Evolutionary conservation across 2,329 filamentous ascomycete species (phyloP), one percentile per base, ranked within the genome.

Genomic region (Fusarium sp.): DNA sequence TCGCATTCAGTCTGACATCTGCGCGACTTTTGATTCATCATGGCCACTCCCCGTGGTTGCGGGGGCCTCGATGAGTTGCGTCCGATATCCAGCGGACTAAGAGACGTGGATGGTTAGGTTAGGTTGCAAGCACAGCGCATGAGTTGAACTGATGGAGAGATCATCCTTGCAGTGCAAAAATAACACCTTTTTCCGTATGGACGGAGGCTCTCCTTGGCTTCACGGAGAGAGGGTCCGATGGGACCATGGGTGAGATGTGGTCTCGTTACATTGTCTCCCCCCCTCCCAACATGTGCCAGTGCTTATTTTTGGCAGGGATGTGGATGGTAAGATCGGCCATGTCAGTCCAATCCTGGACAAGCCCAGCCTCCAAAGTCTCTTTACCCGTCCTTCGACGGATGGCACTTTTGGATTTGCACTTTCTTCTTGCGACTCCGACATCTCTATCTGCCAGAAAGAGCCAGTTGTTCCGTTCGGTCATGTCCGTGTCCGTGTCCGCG

Each of bases 11-110:
- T 57, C 69, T 70, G 51, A 72, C 47, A 60, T 41, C 39, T 76
- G 75, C 73, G 75, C 73, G 75, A 76, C 75, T 77, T 77, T 77
- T 67, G 30, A 36, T 18, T 38, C 31, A 53, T 54, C 60, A 55
- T 53, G 41, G 38, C 39, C 57, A 61, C 61, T 42, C 38, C 59
- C 42, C 51, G 57, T 61, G 57, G 65, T 53, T 64, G 66, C 56
- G 69, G 69, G 68, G 72, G 54, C 61, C 41, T 60, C 36, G 54
- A 74, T 65, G 60, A 66, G 68, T 36, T 70, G 65, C 58, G 41
- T 65, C 62, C 67, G 54, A 61, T 56, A 58, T 58, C 61, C 61
- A 70, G 65, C 75, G 66, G 68, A 74, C 60, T 30, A 68, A 56
- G 42, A 72, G 62, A 59, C 45, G 26, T 59, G 61, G 35, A 61